phyloP scores from a whole-genome alignment of 2,329 filamentous ascomycete species.

The Aspergillus nomiae region DNA sequence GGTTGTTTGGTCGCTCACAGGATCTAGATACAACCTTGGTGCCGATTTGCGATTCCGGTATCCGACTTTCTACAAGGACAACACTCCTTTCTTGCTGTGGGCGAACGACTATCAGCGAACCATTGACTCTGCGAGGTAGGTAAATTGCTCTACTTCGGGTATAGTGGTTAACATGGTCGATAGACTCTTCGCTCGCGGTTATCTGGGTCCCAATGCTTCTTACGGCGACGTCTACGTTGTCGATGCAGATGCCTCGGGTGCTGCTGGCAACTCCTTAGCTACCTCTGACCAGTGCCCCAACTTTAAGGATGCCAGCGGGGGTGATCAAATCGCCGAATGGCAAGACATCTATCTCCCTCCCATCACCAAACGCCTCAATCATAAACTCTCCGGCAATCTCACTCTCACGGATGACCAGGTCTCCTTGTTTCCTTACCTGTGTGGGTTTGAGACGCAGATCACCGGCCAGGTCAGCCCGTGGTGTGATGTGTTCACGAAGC shows the following conservation, averaged over 20 bases:
- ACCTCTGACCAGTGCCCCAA: constrained; percentile 65
- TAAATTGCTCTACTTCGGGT: background rate
- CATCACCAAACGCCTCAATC: constrained; percentile 52
- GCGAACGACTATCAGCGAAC: constrained; percentile 65
- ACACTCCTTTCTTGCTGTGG: constrained; percentile 60
- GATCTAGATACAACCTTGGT: constrained; percentile 32
- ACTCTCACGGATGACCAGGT: constrained; percentile 58
- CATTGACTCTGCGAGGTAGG: constrained; percentile 26
- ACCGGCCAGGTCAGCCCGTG: constrained; percentile 63
- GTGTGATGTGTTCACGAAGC: constrained; percentile 63
- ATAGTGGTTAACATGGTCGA: constrained; percentile 57
- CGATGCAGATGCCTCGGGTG: constrained; percentile 56
- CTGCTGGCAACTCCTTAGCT: constrained; percentile 63
- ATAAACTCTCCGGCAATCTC: constrained; percentile 55
- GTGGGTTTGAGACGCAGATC: constrained; percentile 71
- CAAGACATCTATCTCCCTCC: constrained; percentile 8
- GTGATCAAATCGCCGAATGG: constrained; percentile 25
- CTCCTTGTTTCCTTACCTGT: constrained; percentile 66
- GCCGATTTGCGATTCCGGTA: constrained; percentile 21
- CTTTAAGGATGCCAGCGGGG: constrained; percentile 54
- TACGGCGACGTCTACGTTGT: constrained; percentile 61
- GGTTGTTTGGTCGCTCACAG: background rate
- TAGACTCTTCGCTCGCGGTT: constrained; percentile 63
- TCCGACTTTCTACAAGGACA: constrained; percentile 52
- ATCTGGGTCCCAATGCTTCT: constrained; percentile 58